Evolutionary conservation across 208 protist species (phyloP), one percentile per base, ranked within the genome.

Genomic region (Lotmaria passim): DNA sequence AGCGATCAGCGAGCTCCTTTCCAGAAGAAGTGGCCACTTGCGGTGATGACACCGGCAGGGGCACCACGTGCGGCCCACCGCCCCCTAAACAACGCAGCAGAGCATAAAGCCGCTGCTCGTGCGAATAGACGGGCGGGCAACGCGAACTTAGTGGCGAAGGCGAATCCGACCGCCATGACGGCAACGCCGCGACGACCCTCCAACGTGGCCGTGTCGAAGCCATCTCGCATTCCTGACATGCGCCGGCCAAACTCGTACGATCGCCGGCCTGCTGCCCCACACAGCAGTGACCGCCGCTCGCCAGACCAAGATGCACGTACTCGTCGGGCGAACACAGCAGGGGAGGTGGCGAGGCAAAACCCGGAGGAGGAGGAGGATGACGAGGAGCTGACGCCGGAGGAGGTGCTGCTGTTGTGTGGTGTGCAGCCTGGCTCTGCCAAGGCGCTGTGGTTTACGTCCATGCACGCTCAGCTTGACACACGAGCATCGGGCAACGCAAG

Each of bases 401-500:
- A 93, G 11, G 53, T 63, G 8, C 36, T 93, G 26, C 68, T 93
- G 26, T 75, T 93, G 26, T 79, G 83, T 36, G 87, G 87, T 21
- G 72, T 89, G 38, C 57, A 77, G 7, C 82, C 81, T 0, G 86
- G 81, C 23, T 74, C 71, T 3, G 59, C 72, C 34, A 82, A 72
- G 52, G 86, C 79, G 31, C 74, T 65, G 36, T 89, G 67, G 81
- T 83, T 67, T 28, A 71, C 23, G 34, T 82, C 71, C 24, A 78
- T 79, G 58, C 75, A 43, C 17, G 50, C 23, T 14, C 76, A 75
- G 41, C 65, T 81, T 7, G 64, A 47, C 53, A n/a, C 23, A 10
- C 63, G 77, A 8, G 50, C 38, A 26, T 6, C 21, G 1, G 57
- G 17, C 17, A 31, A 1, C 34, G 21, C 57, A 2, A 34, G 41